Evolutionary conservation across 176 grass and related monocot species (phyloP).

Genomic region (Bolboschoenus planiculmis): DNA sequence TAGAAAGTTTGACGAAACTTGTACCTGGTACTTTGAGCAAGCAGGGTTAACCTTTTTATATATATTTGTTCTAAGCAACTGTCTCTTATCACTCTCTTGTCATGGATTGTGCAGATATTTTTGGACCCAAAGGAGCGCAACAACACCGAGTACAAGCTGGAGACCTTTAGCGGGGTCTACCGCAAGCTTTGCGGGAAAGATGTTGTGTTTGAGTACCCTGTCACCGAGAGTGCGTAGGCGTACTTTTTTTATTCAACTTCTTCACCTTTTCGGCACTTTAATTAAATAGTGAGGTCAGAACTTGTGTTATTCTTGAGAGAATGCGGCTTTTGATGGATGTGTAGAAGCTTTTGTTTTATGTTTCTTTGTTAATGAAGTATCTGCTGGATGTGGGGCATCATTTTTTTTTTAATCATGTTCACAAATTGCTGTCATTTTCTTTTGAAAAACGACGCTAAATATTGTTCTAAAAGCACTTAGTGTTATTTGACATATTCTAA

Average conservation of each 20-base stretch:
- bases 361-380: neutral
- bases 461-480: neutral
- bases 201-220: slow-evolving; percentile 35
- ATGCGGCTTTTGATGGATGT: neutral
- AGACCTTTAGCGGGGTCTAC: slow-evolving; percentile 79
- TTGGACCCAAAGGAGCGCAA: slow-evolving; percentile 95
- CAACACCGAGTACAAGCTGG: slow-evolving; percentile 92
- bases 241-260: neutral
- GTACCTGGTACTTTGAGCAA: neutral
- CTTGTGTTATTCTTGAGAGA: neutral
- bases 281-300: slow-evolving; percentile 11
- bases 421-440: neutral
- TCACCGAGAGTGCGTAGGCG: slow-evolving; percentile 12
- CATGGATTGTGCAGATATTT: slow-evolving; percentile 50
- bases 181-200: slow-evolving; percentile 83
- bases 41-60: neutral
- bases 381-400: neutral
- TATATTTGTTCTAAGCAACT: neutral
- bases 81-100: neutral
- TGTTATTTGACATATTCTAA: neutral
- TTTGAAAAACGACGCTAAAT: neutral
- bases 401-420: neutral
- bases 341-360: neutral
- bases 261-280: neutral
- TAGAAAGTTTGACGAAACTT: neutral